These are phyloP conservation scores for Talaromyces sp. DNA, from an alignment of 2,329 filamentous ascomycete genomes.

Conservation along the genomic window DNA sequence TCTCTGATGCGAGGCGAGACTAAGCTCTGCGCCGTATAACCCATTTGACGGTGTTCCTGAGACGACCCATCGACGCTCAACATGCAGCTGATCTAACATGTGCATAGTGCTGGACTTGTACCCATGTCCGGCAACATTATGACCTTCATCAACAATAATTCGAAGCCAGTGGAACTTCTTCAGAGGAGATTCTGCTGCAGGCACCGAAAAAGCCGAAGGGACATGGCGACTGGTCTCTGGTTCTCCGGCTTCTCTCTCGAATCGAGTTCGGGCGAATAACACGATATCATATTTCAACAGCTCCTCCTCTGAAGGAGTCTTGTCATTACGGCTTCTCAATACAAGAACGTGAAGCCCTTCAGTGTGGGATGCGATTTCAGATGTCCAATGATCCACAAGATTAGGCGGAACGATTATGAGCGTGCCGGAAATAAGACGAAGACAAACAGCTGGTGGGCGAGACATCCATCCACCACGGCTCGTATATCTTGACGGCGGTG, in stretches of 20 bases:
- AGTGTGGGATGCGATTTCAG: slow-evolving; percentile 77
- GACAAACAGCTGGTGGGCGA: slow-evolving; percentile 39
- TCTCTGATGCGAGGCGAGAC: slow-evolving; percentile 45
- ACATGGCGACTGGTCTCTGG: slow-evolving; percentile 50
- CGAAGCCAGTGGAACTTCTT: slow-evolving; percentile 76
- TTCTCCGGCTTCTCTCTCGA: slow-evolving; percentile 64
- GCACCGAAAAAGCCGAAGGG: slow-evolving; percentile 38
- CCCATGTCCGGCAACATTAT: slow-evolving; percentile 69
- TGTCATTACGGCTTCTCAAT: slow-evolving; percentile 51
- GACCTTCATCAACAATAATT: slow-evolving; percentile 89
- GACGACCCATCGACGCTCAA: slow-evolving; percentile 80
- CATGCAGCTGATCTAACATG: slow-evolving; percentile 51
- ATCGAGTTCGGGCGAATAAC: slow-evolving; percentile 69
- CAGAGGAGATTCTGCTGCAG: slow-evolving; percentile 59
- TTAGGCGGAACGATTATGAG: slow-evolving; percentile 81
- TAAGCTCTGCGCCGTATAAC: slow-evolving; percentile 70
- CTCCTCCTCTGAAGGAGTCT: slow-evolving; percentile 56
- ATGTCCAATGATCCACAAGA: slow-evolving; percentile 76
- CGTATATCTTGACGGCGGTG: slow-evolving; percentile 40
- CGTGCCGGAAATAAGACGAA: slow-evolving; percentile 66
- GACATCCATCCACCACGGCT: slow-evolving; percentile 43
- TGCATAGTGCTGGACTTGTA: slow-evolving; percentile 58
- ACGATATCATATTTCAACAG: slow-evolving; percentile 71
- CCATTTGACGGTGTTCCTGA: slow-evolving; percentile 86
- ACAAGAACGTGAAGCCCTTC: slow-evolving; percentile 62